These are phyloP conservation scores for Pseudogymnoascus pannorum DNA, from an alignment of 2,329 filamentous ascomycete species.

Conservation along the genomic window DNA sequence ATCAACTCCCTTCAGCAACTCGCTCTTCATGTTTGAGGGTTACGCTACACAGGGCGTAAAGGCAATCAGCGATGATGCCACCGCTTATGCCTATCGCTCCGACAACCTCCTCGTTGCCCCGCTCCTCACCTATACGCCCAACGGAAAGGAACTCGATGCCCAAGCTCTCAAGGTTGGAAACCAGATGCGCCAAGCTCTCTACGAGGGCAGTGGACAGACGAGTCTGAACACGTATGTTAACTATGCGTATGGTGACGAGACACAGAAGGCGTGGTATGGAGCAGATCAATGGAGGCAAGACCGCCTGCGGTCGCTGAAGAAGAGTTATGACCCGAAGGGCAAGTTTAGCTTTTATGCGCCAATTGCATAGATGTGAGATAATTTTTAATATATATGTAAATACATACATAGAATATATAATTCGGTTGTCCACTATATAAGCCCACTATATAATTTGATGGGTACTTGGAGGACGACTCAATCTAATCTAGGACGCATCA, in stretches of 20 bases:
- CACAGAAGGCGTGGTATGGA: constrained; percentile 38
- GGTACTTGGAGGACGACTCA: too few relatives aligned
- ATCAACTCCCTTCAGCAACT: constrained; percentile 29
- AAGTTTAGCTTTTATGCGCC: constrained; percentile 41
- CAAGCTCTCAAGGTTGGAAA: constrained; percentile 33
- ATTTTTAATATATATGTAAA: neutral
- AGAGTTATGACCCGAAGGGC: constrained; percentile 40
- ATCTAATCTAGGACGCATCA: too few relatives aligned
- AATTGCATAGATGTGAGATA: constrained; percentile 20
- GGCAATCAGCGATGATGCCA: constrained; percentile 28
- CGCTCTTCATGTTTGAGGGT: constrained; percentile 49
- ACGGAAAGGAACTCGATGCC: constrained; percentile 27
- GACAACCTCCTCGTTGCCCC: constrained; percentile 37
- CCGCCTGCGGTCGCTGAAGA: constrained; percentile 39
- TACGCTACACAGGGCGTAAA: constrained; percentile 42
- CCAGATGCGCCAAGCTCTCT: constrained; percentile 32
- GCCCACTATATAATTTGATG: too few relatives aligned
- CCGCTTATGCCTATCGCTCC: constrained; percentile 40
- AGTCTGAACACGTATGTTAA: constrained; percentile 41
- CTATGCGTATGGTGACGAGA: constrained; percentile 44
- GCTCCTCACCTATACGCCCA: constrained; percentile 32
- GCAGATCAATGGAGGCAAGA: constrained; percentile 41
- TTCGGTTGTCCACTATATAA: neutral
- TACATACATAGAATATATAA: neutral
- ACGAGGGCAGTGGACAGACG: constrained; percentile 28